Evolutionary conservation across 148 eudicot species (phyloP).

Genomic region (Rhododendron vialii): DNA sequence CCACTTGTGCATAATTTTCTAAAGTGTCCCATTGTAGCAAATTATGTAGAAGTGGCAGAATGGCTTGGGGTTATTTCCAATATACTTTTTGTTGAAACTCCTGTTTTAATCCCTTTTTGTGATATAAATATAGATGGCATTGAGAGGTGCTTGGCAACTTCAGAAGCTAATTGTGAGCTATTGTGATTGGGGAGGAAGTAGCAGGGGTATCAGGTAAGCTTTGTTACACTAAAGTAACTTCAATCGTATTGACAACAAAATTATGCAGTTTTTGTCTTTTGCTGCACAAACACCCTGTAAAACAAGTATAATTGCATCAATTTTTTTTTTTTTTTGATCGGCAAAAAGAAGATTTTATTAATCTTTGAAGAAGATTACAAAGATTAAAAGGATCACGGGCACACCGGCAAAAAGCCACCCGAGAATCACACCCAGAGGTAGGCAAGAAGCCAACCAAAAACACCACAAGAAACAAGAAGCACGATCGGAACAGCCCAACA

Average conservation of each 20-base stretch:
- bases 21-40: not conserved
- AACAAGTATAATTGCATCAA: not conserved
- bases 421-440: too few relatives aligned
- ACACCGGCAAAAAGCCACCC: too few relatives aligned
- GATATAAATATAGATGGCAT: constrained; percentile 24
- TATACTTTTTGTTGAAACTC: not conserved
- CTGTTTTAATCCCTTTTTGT: not conserved
- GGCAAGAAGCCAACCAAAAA: too few relatives aligned
- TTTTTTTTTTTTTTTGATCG: not conserved
- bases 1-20: too few relatives aligned
- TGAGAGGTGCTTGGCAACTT: constrained; percentile 45
- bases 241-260: not conserved
- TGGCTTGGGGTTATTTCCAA: not conserved
- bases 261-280: not conserved
- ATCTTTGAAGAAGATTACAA: too few relatives aligned
- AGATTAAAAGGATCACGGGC: too few relatives aligned
- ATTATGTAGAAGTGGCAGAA: not conserved
- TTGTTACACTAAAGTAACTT: not conserved
- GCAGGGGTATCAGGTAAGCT: constrained; percentile 35
- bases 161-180: constrained; percentile 44
- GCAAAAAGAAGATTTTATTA: too few relatives aligned
- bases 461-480: too few relatives aligned
- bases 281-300: not conserved
- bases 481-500: too few relatives aligned
- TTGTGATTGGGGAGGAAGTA: constrained; percentile 49